These are phyloP conservation scores for Moricandia moricandioides DNA, from an alignment of 345 rosid species.

Conservation along the genomic window DNA sequence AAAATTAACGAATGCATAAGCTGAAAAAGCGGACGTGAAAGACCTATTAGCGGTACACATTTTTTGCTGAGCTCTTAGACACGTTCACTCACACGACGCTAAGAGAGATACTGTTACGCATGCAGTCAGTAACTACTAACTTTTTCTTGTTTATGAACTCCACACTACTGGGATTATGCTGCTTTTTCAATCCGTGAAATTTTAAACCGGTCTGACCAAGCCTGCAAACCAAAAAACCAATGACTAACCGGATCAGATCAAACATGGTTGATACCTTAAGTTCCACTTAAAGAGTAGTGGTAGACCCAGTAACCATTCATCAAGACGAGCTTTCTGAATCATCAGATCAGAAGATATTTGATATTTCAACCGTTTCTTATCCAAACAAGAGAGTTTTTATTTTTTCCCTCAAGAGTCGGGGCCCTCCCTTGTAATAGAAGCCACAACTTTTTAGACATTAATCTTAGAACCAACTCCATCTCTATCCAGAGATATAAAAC, in stretches of 20 bases:
- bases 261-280: neutral
- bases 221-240: neutral
- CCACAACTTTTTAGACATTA: slow-evolving; percentile 9
- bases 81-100: too few relatives aligned
- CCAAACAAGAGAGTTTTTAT: neutral
- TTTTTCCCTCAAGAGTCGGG: neutral
- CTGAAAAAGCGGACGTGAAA: too few relatives aligned
- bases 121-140: neutral
- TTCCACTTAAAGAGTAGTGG: neutral
- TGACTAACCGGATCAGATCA: neutral
- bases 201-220: neutral
- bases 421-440: slow-evolving; percentile 31
- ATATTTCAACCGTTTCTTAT: neutral
- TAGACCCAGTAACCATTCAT: neutral
- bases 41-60: too few relatives aligned
- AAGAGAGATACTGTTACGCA: neutral
- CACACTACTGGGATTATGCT: too few relatives aligned
- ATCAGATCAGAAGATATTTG: neutral
- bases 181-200: too few relatives aligned
- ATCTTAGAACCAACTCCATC: slow-evolving; percentile 36
- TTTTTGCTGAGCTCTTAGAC: too few relatives aligned
- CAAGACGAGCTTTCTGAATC: neutral
- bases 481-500: slow-evolving; percentile 10
- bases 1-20: too few relatives aligned
- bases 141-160: neutral